These are phyloP conservation scores for Yarrowia divulgata DNA, from an alignment of 805 yeast genomes.

Conservation along the genomic window DNA sequence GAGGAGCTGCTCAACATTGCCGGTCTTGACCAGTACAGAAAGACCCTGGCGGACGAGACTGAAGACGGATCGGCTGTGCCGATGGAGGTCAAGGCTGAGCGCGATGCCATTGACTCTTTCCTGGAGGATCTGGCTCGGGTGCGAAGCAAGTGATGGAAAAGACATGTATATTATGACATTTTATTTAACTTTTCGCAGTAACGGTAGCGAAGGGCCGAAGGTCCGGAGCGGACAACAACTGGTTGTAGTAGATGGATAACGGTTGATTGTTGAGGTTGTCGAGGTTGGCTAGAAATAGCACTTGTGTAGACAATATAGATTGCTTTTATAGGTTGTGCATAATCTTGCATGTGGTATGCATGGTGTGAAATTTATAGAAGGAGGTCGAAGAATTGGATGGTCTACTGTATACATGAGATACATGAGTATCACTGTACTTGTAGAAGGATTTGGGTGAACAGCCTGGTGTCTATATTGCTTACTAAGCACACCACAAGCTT, in stretches of 20 bases:
- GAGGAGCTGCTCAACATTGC: constrained; percentile 31
- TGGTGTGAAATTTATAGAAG: not conserved
- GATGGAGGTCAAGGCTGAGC: constrained; percentile 19
- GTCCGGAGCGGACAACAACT: no score
- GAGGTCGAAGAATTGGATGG: not conserved
- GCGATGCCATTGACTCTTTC: constrained; percentile 28
- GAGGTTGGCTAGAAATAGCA: no score
- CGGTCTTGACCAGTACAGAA: constrained; percentile 27
- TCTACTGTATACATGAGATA: no score
- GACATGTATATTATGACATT: constrained; percentile 18
- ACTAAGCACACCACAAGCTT: no score
- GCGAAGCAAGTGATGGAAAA: not conserved
- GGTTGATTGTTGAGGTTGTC: no score
- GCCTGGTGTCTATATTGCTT: no score
- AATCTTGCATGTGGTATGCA: constrained; percentile 5
- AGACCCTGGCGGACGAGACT: not conserved
- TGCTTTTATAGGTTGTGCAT: not conserved
- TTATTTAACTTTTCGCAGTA: not conserved
- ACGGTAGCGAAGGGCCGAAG: no score
- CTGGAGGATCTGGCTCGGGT: constrained; percentile 32
- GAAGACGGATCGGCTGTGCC: constrained; percentile 6
- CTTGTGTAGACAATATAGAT: not conserved
- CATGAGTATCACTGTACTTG: no score
- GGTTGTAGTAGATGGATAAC: no score
- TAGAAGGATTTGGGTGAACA: no score